Conservation (phyloP, 805 yeast species). For the Helenozyma rhizophorensis region DNA sequence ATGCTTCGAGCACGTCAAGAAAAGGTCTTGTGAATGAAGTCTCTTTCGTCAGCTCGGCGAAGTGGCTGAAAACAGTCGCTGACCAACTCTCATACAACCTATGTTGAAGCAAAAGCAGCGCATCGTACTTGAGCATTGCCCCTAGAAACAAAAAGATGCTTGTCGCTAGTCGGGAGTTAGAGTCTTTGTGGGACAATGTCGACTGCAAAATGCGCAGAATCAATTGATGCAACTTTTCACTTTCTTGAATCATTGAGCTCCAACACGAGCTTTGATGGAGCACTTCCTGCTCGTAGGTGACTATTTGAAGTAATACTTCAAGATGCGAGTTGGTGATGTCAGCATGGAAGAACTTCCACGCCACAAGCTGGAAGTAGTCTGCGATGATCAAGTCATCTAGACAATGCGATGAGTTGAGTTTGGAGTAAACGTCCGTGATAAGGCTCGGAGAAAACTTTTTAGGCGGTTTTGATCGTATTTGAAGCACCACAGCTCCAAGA, state of each 20-base stretch:
- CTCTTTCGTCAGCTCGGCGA: not conserved
- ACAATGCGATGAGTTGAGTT: slow-evolving; percentile 1
- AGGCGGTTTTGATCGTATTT: slow-evolving; percentile 3
- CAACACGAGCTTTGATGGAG: slow-evolving; percentile 3
- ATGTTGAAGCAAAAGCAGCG: slow-evolving; percentile 4
- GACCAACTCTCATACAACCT: slow-evolving; percentile 13
- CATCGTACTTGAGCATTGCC: slow-evolving; percentile 1
- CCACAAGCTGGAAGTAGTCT: slow-evolving; percentile 22
- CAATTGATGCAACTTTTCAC: slow-evolving; percentile 21
- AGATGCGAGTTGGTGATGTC: slow-evolving; percentile 40
- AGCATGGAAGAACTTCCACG: slow-evolving; percentile 40
- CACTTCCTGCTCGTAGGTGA: slow-evolving; percentile 9
- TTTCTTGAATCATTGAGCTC: slow-evolving; percentile 14
- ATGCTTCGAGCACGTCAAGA: slow-evolving; percentile 1
- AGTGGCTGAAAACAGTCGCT: slow-evolving; percentile 20
- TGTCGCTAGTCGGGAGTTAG: slow-evolving; percentile 15
- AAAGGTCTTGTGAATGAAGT: too few species aligned
- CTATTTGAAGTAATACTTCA: slow-evolving; percentile 25
- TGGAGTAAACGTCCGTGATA: slow-evolving; percentile 8
- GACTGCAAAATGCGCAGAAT: slow-evolving; percentile 24
- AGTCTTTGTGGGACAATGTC: slow-evolving; percentile 14
- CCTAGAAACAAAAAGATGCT: slow-evolving; percentile 13
- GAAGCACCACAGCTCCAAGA: not conserved
- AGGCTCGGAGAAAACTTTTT: slow-evolving; percentile 6
- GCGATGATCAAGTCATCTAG: slow-evolving; percentile 11